phyloP scores from a whole-genome alignment of 192 early-diverging fungal genomes.

The Dissophora globulifera region DNA sequence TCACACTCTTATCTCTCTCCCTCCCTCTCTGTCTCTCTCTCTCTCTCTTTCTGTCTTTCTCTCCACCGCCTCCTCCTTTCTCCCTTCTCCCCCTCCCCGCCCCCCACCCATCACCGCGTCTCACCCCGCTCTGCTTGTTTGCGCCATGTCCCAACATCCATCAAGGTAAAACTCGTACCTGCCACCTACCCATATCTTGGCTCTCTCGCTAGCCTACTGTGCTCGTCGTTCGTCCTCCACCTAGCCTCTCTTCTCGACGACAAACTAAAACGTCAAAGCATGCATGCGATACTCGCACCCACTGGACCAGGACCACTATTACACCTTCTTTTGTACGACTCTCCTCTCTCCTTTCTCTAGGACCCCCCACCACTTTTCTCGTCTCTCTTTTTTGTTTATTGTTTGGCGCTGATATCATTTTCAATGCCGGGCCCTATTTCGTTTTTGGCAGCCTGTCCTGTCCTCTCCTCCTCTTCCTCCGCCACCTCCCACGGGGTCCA shows the following conservation, averaged over 20 bases:
- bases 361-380: too few relatives aligned
- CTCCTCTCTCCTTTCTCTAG: too few relatives aligned
- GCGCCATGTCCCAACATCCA: conserved; percentile 5
- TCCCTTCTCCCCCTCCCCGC: background rate
- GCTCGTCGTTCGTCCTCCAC: background rate
- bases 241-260: background rate
- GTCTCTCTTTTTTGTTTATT: too few relatives aligned
- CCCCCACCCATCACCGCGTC: background rate
- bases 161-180: conserved; percentile 10
- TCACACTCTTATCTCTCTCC: background rate
- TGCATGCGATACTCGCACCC: too few relatives aligned
- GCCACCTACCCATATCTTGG: background rate
- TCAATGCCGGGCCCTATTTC: too few relatives aligned
- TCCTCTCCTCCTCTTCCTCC: background rate
- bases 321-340: too few relatives aligned
- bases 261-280: too few relatives aligned
- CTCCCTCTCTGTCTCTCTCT: background rate
- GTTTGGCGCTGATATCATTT: too few relatives aligned
- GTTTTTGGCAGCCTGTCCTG: too few relatives aligned
- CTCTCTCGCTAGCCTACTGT: background rate
- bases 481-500: background rate
- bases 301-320: too few relatives aligned
- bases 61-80: background rate
- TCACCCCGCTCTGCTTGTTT: too few relatives aligned
- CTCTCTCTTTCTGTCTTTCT: background rate